Evolutionary conservation across 352 stramenopile genomes (phyloP), one percentile per base, ranked within the genome.

Genomic region (Globisporangium parvum): DNA sequence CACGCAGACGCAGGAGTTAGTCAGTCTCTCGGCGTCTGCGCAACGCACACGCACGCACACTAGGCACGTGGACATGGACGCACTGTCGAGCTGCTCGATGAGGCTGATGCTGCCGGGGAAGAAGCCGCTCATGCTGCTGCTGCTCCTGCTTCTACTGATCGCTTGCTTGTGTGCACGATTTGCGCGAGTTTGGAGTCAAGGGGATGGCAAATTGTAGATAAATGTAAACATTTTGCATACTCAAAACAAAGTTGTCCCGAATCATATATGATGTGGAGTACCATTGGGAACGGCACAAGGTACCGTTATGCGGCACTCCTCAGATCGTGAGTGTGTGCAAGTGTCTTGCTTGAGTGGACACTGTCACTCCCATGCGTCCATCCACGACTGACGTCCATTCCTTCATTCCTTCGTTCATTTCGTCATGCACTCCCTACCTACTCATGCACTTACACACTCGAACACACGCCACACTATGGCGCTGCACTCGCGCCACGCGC

Each of bases 41-140:
- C 14, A 44, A 15, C 18, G n/a, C n/a, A n/a, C 23, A 31, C 35
- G 6, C 3, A 4, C 9, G 9, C 3, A 48, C n/a, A n/a, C n/a
- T n/a, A n/a, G n/a, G n/a, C 20, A 37, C 20, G 18, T 5, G 2
- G 20, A 18, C 47, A 17, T 21, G 41, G 56, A 85, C 82, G 39
- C 64, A 93, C 82, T 89, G 70, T 93, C 82, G 51, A 93, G 69
- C 62, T 93, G 82, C 66, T 93, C 77, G 53, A 91, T 77, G 56
- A 93, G 77, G 59, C 80, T 91, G 67, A 80, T 83, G 69, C 74
- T 90, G 67, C 82, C 80, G n/a, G 82, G 78, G 48, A 91, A 85
- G 59, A 85, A 74, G 65, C 69, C 67, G 70, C 71, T 91, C 82
- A 92, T 92, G 56, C 26, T 65, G 40, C 9, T 33, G 48, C 12